Evolutionary conservation across 768 basidiomycete genomes (phyloP), one percentile per base, ranked within the genome.

Genomic region (Clavulina sp.): DNA sequence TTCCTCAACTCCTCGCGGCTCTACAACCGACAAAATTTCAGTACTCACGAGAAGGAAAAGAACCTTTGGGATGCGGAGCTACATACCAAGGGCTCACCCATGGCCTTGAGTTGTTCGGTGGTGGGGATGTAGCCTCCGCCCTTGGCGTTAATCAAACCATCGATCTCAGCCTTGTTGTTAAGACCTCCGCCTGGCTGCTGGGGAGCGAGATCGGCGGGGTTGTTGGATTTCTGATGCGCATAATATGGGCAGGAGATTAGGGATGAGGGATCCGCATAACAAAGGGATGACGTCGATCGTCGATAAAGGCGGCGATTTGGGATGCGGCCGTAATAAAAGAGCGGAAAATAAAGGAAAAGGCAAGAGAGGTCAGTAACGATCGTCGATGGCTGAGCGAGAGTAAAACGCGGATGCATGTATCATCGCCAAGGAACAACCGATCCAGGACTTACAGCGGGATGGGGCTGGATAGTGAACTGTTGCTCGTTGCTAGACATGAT

Each of bases 1-100:
- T 49, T 49, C 48, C 24, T 49, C 9, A 49, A 30, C 24, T 49
- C 48, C 31, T 49, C 48, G 16, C 31, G 48, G 28, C 28, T 49
- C 48, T 49, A 49, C 26, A 33, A 63, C 7, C 5, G 28, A 5
- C 36, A 46, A 3, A 24, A 28, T 49, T 54, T 36, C 29, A 5
- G 49, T 19, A 7, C 9, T 28, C 18, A 18, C 4, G 38, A 32
- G 16, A 30, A 7, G 18, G 16, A 13, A 30, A 13, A 34, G 6
- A 13, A 30, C 31, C 24, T 23, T 7, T 30, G 16, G 28, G 31
- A 18, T 9, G 31, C 43, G 18, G 23, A 9, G 23, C 1, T 13
- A 49, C 48, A 18, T 28, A 49, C 48, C 26, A 49, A 28, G 16
- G 48, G 48, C 18, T 29, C 28, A 18, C 32, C 48, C 7, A 49